Evolutionary conservation across 1,139 yeast species (phyloP).

Genomic region (Magnusiomyces clavatus): DNA sequence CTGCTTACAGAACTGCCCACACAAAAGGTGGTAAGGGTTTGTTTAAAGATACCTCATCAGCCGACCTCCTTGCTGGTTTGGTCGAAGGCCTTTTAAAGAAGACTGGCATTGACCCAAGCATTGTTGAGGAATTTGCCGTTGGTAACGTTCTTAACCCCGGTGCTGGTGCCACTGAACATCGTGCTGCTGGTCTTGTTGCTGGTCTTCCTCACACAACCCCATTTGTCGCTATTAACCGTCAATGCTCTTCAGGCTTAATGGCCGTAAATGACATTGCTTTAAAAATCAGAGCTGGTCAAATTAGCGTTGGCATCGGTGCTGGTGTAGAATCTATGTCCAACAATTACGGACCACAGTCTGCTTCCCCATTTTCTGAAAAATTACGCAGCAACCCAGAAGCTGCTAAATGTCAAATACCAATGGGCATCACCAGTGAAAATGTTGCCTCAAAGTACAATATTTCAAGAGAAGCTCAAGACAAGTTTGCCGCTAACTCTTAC

Average conservation of each 20-base stretch:
- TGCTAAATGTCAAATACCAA: constrained; percentile 66
- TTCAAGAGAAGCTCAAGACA: constrained; percentile 37
- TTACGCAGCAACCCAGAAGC: constrained; percentile 42
- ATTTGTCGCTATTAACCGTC: constrained; percentile 80
- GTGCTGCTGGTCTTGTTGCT: constrained; percentile 68
- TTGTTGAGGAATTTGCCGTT: constrained; percentile 74
- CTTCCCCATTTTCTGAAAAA: constrained; percentile 53
- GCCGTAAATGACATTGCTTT: constrained; percentile 86
- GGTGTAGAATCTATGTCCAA: constrained; percentile 92
- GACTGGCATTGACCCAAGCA: constrained; percentile 50
- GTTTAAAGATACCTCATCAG: constrained; percentile 69
- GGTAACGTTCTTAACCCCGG: constrained; percentile 89
- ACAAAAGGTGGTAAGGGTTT: constrained; percentile 80
- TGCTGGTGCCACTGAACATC: constrained; percentile 87
- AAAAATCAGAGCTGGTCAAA: constrained; percentile 80
- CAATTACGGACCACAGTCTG: constrained; percentile 69
- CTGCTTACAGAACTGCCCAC: constrained; percentile 84
- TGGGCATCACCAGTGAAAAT: constrained; percentile 88
- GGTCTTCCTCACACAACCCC: constrained; percentile 68
- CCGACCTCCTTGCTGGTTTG: constrained; percentile 60
- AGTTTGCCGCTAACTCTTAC: constrained; percentile 36
- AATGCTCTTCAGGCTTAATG: constrained; percentile 90
- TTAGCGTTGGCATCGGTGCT: constrained; percentile 81
- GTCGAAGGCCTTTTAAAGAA: constrained; percentile 53
- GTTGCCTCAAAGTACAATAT: constrained; percentile 45